Evolutionary conservation across 2,329 filamentous ascomycete species (phyloP).

Genomic region (Eutypella sp.): DNA sequence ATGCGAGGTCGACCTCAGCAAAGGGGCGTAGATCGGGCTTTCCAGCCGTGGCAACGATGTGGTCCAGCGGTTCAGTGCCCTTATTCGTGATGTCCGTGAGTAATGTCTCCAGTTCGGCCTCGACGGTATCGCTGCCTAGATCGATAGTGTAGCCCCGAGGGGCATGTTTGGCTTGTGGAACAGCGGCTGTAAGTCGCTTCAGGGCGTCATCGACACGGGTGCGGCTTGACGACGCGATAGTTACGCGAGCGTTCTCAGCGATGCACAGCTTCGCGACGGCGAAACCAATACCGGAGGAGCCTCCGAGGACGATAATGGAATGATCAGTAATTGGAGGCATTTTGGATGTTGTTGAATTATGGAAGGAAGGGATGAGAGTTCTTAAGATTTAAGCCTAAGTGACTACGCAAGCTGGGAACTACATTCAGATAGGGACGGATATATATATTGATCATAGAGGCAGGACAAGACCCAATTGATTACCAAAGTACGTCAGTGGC

Average conservation of each 20-base stretch:
- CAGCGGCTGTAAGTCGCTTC: conserved; percentile 34
- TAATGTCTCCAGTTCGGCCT: conserved; percentile 40
- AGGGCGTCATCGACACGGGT: conserved; percentile 43
- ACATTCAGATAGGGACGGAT: no score
- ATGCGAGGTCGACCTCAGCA: conserved; percentile 33
- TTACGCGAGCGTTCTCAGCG: conserved; percentile 50
- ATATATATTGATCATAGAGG: no score
- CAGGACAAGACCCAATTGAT: no score
- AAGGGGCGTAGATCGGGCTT: conserved; percentile 36
- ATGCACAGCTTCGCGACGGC: conserved; percentile 54
- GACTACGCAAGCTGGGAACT: no score
- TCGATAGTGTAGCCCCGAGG: conserved; percentile 40
- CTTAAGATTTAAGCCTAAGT: no score
- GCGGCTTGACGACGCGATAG: conserved; percentile 54
- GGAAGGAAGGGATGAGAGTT: no score
- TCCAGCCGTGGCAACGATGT: conserved; percentile 54
- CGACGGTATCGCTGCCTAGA: conserved; percentile 40
- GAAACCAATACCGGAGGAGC: conserved; percentile 58
- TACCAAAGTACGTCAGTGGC: no score
- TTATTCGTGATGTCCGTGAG: conserved; percentile 30
- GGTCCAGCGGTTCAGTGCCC: conserved; percentile 38
- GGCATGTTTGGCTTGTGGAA: conserved; percentile 28
- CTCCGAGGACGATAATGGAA: conserved; percentile 56
- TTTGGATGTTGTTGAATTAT: no score
- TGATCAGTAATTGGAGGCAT: conserved; percentile 21